Conservation (phyloP, 2,329 filamentous ascomycete species). For the Penicillium sp. region DNA sequence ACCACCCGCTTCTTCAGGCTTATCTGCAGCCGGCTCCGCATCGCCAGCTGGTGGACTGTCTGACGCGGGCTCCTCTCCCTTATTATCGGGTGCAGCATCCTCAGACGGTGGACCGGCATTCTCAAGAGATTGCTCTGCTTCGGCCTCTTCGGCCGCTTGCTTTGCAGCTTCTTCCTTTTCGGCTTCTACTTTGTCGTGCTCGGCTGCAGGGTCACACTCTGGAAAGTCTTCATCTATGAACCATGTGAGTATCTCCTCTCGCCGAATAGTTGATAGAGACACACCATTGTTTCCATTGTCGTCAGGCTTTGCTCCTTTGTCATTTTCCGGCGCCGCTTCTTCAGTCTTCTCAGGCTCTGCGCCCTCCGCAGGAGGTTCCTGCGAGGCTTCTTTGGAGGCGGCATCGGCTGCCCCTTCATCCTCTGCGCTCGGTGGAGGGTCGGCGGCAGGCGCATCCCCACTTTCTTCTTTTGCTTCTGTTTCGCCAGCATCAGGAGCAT, state of each 20-base stretch:
- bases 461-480: constrained; percentile 14
- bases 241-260: constrained; percentile 1
- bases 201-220: constrained; percentile 29
- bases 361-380: constrained; percentile 14
- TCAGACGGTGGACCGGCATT: constrained; percentile 8
- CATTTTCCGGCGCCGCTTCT: constrained; percentile 6
- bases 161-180: constrained; percentile 7
- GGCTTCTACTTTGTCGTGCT: constrained; percentile 26
- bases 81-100: constrained; percentile 8
- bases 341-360: constrained; percentile 15
- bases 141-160: constrained; percentile 30
- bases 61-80: constrained; percentile 5
- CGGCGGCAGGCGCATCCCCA: constrained; percentile 1
- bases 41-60: constrained; percentile 7
- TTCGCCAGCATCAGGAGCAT: constrained; percentile 20
- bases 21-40: constrained; percentile 7
- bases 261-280: not conserved
- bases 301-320: constrained; percentile 1
- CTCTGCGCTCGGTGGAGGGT: constrained; percentile 9
- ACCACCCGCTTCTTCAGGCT: constrained; percentile 1
- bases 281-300: constrained; percentile 23
- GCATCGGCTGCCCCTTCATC: constrained; percentile 1
- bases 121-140: constrained; percentile 19
- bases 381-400: constrained; percentile 7
- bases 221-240: constrained; percentile 32